Base-by-base conservation (phyloP, 169 alveolate genomes). In the Cryptosporidium sp. region DNA sequence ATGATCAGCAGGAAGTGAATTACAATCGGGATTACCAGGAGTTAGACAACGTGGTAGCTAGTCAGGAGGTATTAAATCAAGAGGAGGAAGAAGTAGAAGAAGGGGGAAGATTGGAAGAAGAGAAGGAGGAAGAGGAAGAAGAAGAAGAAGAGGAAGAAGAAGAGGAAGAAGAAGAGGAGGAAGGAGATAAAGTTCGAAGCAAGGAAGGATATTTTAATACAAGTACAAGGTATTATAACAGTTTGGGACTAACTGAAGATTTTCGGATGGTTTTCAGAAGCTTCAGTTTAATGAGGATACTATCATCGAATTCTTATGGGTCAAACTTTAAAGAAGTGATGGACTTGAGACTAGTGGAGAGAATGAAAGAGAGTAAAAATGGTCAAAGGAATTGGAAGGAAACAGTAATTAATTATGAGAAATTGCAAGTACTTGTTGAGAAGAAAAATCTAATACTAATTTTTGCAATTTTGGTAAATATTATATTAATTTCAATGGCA, bases 401-500 rank as follows among this genome's bases (percentile, higher is more conserved):
- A n/a, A 65, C 71, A n/a, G 14, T n/a, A 23, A 26, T 7, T 8
- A 33, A 39, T 14, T 65, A 65, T 35, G 71, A 65, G 52, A 33
- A 33, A 31, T 35, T 65, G 50, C 16, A 16, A 37, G 2, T 65
- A 6, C 6, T 65, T 8, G 50, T 16, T 1, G 71, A 65, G 29
- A 65, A 33, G 18, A 26, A 51, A 14, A 65, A 65, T 35, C 14
- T 65, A 33, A 33, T 65, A 18, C 14, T 65, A 33, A 33, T 29
- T 35, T 35, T 26, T n/a, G 71, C 23, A 0, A 65, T 65, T 35
- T 65, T n/a, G 10, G 33, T n/a, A 2, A 65, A 65, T 51, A 65
- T 65, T n/a, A 65, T 65, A 16, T 35, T 65, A 29, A 65, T 65
- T 65, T 65, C 71, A 65, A 14, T 65, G 71, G 71, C 71, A 8